Base-by-base conservation (phyloP, 768 basidiomycete species). In the Leccinum rimulosum region DNA sequence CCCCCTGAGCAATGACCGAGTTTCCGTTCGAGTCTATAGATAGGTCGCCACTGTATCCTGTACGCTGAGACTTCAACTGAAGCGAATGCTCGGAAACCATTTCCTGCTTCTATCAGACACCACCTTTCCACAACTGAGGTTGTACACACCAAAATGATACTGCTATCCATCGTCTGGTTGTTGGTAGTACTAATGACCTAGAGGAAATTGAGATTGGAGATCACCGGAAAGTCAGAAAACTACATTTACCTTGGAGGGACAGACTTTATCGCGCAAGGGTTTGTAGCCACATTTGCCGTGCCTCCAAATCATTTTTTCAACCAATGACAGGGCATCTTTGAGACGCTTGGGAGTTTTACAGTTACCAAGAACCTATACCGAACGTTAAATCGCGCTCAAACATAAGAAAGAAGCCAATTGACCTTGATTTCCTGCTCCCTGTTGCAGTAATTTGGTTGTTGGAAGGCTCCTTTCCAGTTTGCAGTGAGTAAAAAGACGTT, bases 311-410 rank as follows among this genome's bases (percentile, higher is more conserved):
- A 93, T 66, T 58, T 82, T 82, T 60, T 88, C 85, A 4, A 89
- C 66, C 2, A 87, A 61, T 3, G 71, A 68, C 1, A 93, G 66
- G 7, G 79, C 72, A 0, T 77, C 74, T 66, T 82, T 88, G 56
- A 95, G 65, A 35, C 92, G 77, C 68, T 85, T 84, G 0, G 93
- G 93, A 11, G 93, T 94, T 72, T 87, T 89, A 64, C 79, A 76
- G 1, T 70, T 62, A 2, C 84, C 86, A 66, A 78, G 67, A 14
- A 59, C 60, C 76, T 77, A 47, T 19, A 28, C 33, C 47, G 17
- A 3, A 40, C 4, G 50, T 64, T 3, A 58, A 30, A 31, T 33
- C 33, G 7, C 2, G 12, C 31, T 31, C 5, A 2, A 48, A 45
- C 3, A 35, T 14, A 56, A 52, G 6, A 63, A 56, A 49, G 8